phyloP scores from a whole-genome alignment of 2,329 filamentous ascomycete species.

The Xylaria sp. region DNA sequence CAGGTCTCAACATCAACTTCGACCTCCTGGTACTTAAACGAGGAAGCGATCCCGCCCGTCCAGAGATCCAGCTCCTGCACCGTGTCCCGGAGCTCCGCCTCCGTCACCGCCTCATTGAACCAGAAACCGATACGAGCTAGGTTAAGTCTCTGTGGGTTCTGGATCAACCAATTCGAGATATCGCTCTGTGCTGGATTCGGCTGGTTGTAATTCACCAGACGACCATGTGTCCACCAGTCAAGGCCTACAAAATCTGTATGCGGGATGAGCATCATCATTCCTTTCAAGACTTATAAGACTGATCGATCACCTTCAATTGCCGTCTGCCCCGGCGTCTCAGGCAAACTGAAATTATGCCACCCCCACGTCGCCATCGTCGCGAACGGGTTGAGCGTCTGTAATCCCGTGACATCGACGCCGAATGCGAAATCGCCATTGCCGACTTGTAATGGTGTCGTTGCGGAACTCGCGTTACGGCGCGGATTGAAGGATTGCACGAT shows the following conservation, averaged over 20 bases:
- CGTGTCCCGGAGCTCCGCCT: constrained; percentile 37
- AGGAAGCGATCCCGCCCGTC: constrained; percentile 40
- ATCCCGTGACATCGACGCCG: constrained; percentile 42
- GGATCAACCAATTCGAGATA: constrained; percentile 40
- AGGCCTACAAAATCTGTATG: constrained; percentile 37
- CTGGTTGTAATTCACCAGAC: constrained; percentile 39
- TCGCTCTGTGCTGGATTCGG: constrained; percentile 38
- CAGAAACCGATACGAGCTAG: constrained; percentile 44
- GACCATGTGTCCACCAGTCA: constrained; percentile 41
- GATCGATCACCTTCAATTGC: constrained; percentile 27
- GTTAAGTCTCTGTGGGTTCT: constrained; percentile 49
- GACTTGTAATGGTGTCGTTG: constrained; percentile 47
- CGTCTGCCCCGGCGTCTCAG: constrained; percentile 36
- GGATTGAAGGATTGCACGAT: constrained; percentile 42
- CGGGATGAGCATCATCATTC: no score
- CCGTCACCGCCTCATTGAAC: constrained; percentile 38
- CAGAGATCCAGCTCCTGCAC: constrained; percentile 45
- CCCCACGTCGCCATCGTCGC: constrained; percentile 45
- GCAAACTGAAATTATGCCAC: constrained; percentile 46
- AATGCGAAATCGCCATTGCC: constrained; percentile 48
- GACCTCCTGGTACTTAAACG: constrained; percentile 38
- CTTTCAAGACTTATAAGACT: no score
- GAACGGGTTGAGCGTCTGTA: constrained; percentile 43
- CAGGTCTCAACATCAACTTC: constrained; percentile 40
- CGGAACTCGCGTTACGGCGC: constrained; percentile 42